Base-by-base conservation (phyloP, 2,329 filamentous ascomycete species). In the Aspergillus quadrilineatus region DNA sequence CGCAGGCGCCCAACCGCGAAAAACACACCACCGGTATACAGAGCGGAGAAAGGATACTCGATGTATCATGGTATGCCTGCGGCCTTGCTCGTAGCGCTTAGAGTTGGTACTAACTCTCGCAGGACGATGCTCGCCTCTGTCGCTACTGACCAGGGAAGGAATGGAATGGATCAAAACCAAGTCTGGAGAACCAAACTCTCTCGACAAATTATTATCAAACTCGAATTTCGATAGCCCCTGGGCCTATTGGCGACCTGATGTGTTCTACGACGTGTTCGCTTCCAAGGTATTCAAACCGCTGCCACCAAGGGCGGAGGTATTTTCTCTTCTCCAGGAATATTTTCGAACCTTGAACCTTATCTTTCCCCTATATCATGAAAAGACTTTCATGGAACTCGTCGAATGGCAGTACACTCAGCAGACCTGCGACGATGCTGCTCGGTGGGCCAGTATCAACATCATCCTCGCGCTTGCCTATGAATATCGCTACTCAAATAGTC, bases 301-400 rank as follows among this genome's bases (percentile, higher is more conserved):
- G 22, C 93, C 93, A 2, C 80, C 89, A 1, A 93, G 94, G 73
- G 80, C 85, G n/a, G 92, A 96, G 74, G 90, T 92, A 0, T 77
- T 95, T 59, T 92, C 90, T 4, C 77, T 97, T 39, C 82, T 96
- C 52, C 90, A 89, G 70, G 92, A 97, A 73, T 97, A 88, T 68
- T 97, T 97, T 65, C 89, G 92, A 66, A 96, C 96, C 72, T 95
- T 97, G 79, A 97, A 97, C 77, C 92, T 90, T 82, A 92, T 97
- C 81, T 96, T 97, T 69, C 93, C 93, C 2, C 81, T 97, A 4
- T 97, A 96, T 69, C 92, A 97, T 73, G 91, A 96, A 70, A 89
- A 90, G 0, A 96, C 92, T 0, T 97, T 97, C 68, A 97, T 97
- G 90, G 90, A 94, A 68, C 81, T 97, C 9, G 90, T 97, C 12